phyloP scores from a whole-genome alignment of 164 flowering plant species.

The Berberis thunbergii region DNA sequence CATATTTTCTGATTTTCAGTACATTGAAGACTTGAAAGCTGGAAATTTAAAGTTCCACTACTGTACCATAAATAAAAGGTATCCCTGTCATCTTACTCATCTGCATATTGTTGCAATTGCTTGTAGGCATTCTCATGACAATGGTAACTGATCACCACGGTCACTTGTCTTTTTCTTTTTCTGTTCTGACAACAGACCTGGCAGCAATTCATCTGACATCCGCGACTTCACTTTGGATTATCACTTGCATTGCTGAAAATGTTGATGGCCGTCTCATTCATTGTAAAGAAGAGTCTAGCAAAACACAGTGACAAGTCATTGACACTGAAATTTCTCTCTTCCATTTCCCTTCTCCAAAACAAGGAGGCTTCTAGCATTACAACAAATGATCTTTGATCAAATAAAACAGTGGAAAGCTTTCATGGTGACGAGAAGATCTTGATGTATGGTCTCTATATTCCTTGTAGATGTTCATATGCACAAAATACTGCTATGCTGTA shows the following conservation, averaged over 20 bases:
- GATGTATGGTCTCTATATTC: not conserved
- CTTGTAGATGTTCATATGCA: not conserved
- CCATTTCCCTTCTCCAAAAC: not conserved
- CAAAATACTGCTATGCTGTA: too few relatives aligned
- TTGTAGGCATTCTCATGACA: not conserved
- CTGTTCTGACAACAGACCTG: conserved; percentile 46
- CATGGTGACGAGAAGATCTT: not conserved
- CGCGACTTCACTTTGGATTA: conserved; percentile 51
- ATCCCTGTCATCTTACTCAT: conserved; percentile 2
- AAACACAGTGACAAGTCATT: not conserved
- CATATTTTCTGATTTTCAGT: conserved; percentile 35
- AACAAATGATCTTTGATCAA: not conserved
- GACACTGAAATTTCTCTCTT: not conserved
- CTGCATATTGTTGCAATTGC: not conserved
- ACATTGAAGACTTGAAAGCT: conserved; percentile 59
- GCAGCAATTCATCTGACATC: conserved; percentile 61
- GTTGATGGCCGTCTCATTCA: not conserved
- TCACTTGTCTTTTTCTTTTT: not conserved
- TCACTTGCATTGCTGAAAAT: conserved; percentile 40
- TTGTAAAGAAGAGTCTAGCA: conserved; percentile 5
- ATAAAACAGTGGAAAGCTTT: conserved; percentile 2
- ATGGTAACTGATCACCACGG: not conserved
- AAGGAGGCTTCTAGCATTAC: not conserved
- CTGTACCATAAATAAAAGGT: conserved; percentile 86
- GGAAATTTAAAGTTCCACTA: conserved; percentile 74